A percentile compares a stretch with the other conserved stretches of the same genome.
phyloP scores from a whole-genome alignment of 352 stramenopile species.

The Elongisporangium senticosum region DNA sequence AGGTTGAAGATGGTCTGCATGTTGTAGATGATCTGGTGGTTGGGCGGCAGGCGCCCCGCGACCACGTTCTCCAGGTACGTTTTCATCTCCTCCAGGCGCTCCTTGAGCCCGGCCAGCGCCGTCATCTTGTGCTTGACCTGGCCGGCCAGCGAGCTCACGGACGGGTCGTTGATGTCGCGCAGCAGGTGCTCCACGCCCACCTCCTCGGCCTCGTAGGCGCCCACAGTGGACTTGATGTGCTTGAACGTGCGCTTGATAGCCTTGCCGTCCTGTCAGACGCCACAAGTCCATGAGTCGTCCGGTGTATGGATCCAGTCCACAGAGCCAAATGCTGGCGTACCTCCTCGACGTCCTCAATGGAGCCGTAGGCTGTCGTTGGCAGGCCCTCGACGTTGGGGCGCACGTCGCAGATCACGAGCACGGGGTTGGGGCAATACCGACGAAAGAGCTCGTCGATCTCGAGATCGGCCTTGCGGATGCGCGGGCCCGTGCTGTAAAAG shows the following conservation, averaged over 20 bases:
- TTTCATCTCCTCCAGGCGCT: slow-evolving; percentile 97
- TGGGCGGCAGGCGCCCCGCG: slow-evolving; percentile 58
- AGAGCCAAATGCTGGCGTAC: no score
- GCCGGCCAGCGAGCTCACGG: slow-evolving; percentile 95
- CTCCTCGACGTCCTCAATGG: slow-evolving; percentile 95
- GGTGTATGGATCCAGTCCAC: no score
- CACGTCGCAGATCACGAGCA: slow-evolving; percentile 99
- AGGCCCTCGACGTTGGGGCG: slow-evolving; percentile 92
- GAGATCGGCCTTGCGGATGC: slow-evolving; percentile 93
- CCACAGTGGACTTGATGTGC: slow-evolving; percentile 95
- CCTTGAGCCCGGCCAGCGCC: slow-evolving; percentile 91
- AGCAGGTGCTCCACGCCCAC: slow-evolving; percentile 99
- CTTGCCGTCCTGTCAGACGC: slow-evolving; percentile 68
- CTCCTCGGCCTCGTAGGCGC: slow-evolving; percentile 93
- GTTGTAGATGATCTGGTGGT: slow-evolving; percentile 98
- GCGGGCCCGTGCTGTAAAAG: slow-evolving; percentile 98
- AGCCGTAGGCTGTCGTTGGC: slow-evolving; percentile 97
- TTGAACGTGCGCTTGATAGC: slow-evolving; percentile 97
- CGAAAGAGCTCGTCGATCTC: slow-evolving; percentile 95
- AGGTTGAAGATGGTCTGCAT: slow-evolving; percentile 99
- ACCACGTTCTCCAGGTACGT: slow-evolving; percentile 95
- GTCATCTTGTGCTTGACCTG: slow-evolving; percentile 99
- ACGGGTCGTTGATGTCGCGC: slow-evolving; percentile 99
- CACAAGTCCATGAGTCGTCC: slow-evolving; percentile 7
- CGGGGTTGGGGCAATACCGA: slow-evolving; percentile 91